Base-by-base conservation (phyloP, 805 yeast genomes). In the Wickerhamomyces bovis region DNA sequence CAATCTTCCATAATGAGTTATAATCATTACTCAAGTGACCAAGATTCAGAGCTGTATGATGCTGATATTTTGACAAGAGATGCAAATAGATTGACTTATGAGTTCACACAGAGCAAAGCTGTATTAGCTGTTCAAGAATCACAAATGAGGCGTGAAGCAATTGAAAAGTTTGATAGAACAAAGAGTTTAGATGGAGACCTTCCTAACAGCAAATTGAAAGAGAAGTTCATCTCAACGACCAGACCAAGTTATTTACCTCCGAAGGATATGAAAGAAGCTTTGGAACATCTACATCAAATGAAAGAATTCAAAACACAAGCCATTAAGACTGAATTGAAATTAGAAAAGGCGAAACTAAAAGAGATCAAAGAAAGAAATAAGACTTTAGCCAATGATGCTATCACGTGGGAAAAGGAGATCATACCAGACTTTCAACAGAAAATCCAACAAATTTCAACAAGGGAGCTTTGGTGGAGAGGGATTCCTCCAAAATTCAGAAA, bases 171-270 rank as follows among this genome's bases (percentile, higher is more conserved):
- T 41, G 71, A 70, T 44, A 55, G 69, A 43, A 64, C 68, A 25
- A 54, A 49, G 39, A 52, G 47, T 20, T 28, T 49, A 13, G 48
- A 51, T 22, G 50, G 44, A 16, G 44, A 45, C 12, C 16, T 52
- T 8, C 59, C 61, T 25, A 19, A 30, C 11, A 50, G 54, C 38
- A 46, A 44, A 12, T n/a, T 42, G 18, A 53, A 54, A 39, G 28
- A 47, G 39, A 52, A 58, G 11, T 56, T 65, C 45, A 51, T 71
- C 13, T 62, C 83, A 0, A 67, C 69, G 21, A 81, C 89, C 0
- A 65, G 92, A 45, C 89, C 86, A 22, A 63, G 73, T 1, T 76
- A 79, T 68, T 63, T 84, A 35, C 90, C 92, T 0, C 87, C 89
- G 39, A 84, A 84, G 59, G 63, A 75, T 22, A 58, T 64, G 16